Evolutionary conservation across 208 protist species (phyloP), one percentile per base, ranked within the genome.

Genomic region (Leishmania martiniquensis): DNA sequence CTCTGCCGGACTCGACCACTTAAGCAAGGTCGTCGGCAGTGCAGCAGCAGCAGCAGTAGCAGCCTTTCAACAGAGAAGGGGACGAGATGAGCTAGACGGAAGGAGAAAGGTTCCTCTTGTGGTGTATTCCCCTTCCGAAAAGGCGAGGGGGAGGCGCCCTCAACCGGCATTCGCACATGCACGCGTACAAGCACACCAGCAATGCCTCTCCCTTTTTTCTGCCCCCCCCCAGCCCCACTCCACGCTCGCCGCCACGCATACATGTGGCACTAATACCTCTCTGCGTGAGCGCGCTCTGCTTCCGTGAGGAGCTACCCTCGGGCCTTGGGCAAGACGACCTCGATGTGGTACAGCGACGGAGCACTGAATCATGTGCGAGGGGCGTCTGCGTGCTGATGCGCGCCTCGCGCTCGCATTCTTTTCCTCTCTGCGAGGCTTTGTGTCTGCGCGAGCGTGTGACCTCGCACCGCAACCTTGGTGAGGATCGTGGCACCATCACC

Each of bases 41-140:
- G 63, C 69, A 77, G 51, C 73, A 82, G 49, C 73, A 81, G 57
- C 66, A 51, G 63, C 69, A 77, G 51, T 68, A 82, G 49, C 73
- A 81, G 57, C 66, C 80, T 13, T 57, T 80, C 63, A 57, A 55
- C 57, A 51, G 59, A 60, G 77, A 74, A 49, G 42, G 78, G 66
- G 69, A 81, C 45, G 79, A 86, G 62, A 75, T 82, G n/a, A 70
- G 75, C 22, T 79, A 77, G 62, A 67, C 80, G 60, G 74, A 89
- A 66, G 73, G 49, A 34, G 76, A 81, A 12, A 71, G 81, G 75
- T 49, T 74, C 7, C 25, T 42, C 49, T 51, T 71, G 74, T 54
- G 22, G 20, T 39, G 34, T n/a, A 42, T 39, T 12, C 32, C n/a
- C 51, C 32, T 7, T 5, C 51, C 15, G 9, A 9, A n/a, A 45